Conservation (phyloP, 2,329 filamentous ascomycete genomes). For the Tympanopsis confertula region DNA sequence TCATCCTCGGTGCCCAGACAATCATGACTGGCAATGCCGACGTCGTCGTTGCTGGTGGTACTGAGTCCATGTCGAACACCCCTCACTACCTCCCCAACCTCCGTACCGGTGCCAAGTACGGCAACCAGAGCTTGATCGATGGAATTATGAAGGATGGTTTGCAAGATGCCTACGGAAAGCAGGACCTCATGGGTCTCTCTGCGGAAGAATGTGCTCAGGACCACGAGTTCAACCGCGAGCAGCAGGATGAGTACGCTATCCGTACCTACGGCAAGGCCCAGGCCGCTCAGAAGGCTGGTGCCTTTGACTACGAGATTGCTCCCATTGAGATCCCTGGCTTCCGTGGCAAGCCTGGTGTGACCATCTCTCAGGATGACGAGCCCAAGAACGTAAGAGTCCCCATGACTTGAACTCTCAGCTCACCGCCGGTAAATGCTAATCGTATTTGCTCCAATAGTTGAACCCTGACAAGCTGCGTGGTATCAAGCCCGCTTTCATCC, state of each 20-base stretch:
- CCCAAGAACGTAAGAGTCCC: slow-evolving; percentile 57
- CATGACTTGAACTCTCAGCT: background rate
- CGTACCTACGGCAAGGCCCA: slow-evolving; percentile 89
- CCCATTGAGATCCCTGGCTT: slow-evolving; percentile 80
- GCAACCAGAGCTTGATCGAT: slow-evolving; percentile 78
- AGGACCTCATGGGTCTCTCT: slow-evolving; percentile 91
- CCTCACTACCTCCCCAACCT: slow-evolving; percentile 89
- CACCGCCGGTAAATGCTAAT: no score
- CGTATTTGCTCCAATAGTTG: slow-evolving; percentile 23
- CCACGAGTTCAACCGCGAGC: slow-evolving; percentile 68
- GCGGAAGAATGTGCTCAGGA: slow-evolving; percentile 86
- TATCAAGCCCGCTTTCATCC: slow-evolving; percentile 74
- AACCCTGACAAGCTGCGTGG: slow-evolving; percentile 72
- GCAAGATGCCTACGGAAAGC: slow-evolving; percentile 80
- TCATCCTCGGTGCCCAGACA: slow-evolving; percentile 88
- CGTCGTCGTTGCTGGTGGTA: slow-evolving; percentile 84
- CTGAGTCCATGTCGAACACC: slow-evolving; percentile 97
- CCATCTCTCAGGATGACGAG: slow-evolving; percentile 81
- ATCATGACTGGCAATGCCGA: slow-evolving; percentile 94
- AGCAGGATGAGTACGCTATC: slow-evolving; percentile 94
- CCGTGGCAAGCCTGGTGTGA: slow-evolving; percentile 76
- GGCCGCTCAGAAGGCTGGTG: slow-evolving; percentile 67
- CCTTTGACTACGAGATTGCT: slow-evolving; percentile 77
- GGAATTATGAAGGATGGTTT: slow-evolving; percentile 90
- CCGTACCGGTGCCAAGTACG: slow-evolving; percentile 84